These are phyloP conservation scores for Rickenella mellea DNA, from an alignment of 768 basidiomycete species.

Conservation along the genomic window DNA sequence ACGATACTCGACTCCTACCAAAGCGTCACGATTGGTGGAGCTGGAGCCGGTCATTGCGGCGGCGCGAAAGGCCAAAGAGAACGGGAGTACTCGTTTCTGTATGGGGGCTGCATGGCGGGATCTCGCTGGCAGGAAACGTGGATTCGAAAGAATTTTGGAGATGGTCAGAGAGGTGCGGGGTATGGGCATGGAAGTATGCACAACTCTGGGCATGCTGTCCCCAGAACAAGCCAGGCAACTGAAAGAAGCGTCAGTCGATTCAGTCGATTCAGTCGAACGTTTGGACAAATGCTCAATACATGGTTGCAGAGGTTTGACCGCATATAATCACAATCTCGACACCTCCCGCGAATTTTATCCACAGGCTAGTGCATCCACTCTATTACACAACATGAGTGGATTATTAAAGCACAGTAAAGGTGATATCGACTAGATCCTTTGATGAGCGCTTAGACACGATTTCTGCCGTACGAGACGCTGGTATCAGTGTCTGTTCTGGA, in stretches of 20 bases:
- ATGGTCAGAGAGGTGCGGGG: constrained; percentile 89
- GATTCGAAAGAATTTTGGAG: constrained; percentile 84
- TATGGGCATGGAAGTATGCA: constrained; percentile 99
- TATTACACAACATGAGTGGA: not conserved
- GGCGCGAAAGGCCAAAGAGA: constrained; percentile 88
- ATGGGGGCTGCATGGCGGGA: constrained; percentile 99
- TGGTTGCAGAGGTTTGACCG: constrained; percentile 68
- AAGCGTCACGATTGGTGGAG: constrained; percentile 79
- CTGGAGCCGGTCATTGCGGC: constrained; percentile 89
- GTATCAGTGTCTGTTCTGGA: constrained; percentile 95
- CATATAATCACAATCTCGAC: constrained; percentile 98
- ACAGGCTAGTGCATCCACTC: constrained; percentile 35
- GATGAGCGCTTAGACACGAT: constrained; percentile 91
- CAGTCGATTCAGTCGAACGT: not conserved
- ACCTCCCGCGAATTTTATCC: constrained; percentile 97
- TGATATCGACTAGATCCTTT: constrained; percentile 91
- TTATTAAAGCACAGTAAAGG: constrained; percentile 34
- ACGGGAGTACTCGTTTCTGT: constrained; percentile 95
- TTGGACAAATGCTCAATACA: not conserved
- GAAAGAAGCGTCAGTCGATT: constrained; percentile 73
- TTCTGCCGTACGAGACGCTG: constrained; percentile 82
- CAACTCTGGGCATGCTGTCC: constrained; percentile 93
- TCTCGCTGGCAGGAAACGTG: constrained; percentile 82
- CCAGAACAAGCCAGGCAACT: constrained; percentile 87
- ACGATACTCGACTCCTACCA: constrained; percentile 82